phyloP scores from a whole-genome alignment of 2,329 filamentous ascomycete species.

The Teratosphaeriaceae sp. region DNA sequence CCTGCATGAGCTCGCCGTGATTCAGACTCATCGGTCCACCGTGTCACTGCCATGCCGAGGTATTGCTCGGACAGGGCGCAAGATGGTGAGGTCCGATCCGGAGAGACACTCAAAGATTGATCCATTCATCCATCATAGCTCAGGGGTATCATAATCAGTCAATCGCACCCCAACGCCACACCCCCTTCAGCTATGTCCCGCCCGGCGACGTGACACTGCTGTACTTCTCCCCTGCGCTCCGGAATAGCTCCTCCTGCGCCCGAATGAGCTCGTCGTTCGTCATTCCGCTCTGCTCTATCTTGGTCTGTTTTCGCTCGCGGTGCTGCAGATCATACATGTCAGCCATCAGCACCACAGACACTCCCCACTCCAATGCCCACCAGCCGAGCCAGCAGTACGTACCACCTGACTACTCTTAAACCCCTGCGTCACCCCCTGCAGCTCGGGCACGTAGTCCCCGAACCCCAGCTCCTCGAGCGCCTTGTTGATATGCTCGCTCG shows the following conservation, averaged over 20 bases:
- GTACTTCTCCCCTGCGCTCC: conserved; percentile 68
- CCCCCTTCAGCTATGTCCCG: too few species aligned
- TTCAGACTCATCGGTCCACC: too few species aligned
- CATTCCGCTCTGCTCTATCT: conserved; percentile 91
- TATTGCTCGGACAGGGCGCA: too few species aligned
- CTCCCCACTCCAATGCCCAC: neutral
- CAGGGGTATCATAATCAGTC: too few species aligned
- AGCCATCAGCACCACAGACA: conserved; percentile 4
- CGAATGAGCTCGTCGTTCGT: conserved; percentile 82
- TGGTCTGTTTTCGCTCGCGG: conserved; percentile 94
- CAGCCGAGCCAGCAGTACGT: conserved; percentile 27
- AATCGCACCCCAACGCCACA: too few species aligned
- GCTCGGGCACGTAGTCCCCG: conserved; percentile 81
- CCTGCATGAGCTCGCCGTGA: too few species aligned
- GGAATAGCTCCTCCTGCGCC: conserved; percentile 88
- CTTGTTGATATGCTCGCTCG: conserved; percentile 94
- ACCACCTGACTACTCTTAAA: conserved; percentile 94
- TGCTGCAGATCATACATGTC: too few species aligned
- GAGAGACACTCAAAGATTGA: too few species aligned
- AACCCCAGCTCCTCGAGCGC: conserved; percentile 91
- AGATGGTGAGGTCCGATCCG: too few species aligned
- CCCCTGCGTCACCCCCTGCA: conserved; percentile 78
- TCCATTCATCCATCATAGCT: too few species aligned
- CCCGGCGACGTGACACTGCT: conserved; percentile 20
- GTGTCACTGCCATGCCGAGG: too few species aligned